Evolutionary conservation across 139 green algal species (phyloP).

Genomic region (Volvox reticuliferus): DNA sequence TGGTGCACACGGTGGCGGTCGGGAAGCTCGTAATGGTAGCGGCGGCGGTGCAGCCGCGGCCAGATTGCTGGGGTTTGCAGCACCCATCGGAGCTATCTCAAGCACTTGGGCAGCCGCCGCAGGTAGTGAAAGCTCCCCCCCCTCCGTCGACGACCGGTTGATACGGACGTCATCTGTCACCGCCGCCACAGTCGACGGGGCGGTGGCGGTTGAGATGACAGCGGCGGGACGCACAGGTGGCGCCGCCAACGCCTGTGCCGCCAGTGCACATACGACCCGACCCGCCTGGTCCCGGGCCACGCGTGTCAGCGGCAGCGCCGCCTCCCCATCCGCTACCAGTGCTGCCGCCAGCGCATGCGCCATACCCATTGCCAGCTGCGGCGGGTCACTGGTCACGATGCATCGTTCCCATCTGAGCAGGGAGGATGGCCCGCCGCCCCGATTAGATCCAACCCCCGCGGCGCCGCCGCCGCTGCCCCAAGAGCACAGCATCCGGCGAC

Average conservation of each 20-base stretch:
- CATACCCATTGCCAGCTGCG: background rate
- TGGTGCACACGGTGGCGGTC: no score
- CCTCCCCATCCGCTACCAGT: slow-evolving; percentile 6
- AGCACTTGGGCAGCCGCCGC: background rate
- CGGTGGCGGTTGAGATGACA: background rate
- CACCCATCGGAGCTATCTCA: background rate
- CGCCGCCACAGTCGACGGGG: no score
- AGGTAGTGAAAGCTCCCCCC: no score
- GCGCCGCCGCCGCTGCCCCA: background rate
- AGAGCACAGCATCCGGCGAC: slow-evolving; percentile 18
- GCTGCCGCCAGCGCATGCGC: slow-evolving; percentile 10
- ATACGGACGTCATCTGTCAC: no score
- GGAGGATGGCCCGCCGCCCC: background rate
- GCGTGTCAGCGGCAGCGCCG: slow-evolving; percentile 4
- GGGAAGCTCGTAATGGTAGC: no score
- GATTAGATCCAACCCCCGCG: background rate
- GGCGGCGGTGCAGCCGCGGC: background rate
- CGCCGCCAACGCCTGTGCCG: slow-evolving; percentile 18
- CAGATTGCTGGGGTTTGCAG: background rate
- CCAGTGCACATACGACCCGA: background rate
- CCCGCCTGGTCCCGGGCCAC: background rate
- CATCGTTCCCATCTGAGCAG: background rate
- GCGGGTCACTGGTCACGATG: slow-evolving; percentile 22
- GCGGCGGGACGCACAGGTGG: slow-evolving; percentile 22
- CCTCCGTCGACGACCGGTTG: no score